Conservation (phyloP, 768 basidiomycete genomes). For the Nidularia sp. region DNA sequence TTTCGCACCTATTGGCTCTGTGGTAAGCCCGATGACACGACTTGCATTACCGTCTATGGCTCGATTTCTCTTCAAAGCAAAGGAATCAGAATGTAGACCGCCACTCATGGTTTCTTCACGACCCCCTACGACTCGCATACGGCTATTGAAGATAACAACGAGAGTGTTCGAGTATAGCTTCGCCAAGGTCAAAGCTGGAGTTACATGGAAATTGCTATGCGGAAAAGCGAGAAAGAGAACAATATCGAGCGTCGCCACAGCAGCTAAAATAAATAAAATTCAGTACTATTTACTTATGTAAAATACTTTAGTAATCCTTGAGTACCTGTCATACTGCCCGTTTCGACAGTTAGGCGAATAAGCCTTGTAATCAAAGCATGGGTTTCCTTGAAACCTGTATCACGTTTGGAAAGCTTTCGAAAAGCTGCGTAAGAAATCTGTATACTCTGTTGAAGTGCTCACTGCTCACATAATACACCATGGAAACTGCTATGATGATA, state of each 20-base stretch:
- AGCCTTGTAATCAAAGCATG: too few relatives aligned
- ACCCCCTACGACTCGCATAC: slow-evolving; percentile 16
- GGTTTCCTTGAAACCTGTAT: too few relatives aligned
- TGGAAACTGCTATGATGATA: slow-evolving; percentile 17
- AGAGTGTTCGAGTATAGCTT: slow-evolving; percentile 25
- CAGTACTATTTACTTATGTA: not conserved
- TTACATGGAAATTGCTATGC: slow-evolving; percentile 17
- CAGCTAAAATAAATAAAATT: not conserved
- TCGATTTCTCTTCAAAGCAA: not conserved
- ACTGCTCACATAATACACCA: slow-evolving; percentile 19
- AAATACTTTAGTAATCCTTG: not conserved
- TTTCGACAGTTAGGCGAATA: too few relatives aligned
- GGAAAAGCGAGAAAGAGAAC: slow-evolving; percentile 19
- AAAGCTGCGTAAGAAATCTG: not conserved
- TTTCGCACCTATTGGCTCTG: not conserved
- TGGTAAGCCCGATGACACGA: not conserved
- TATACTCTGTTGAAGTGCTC: too few relatives aligned
- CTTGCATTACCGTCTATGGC: not conserved
- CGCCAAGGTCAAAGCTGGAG: slow-evolving; percentile 17
- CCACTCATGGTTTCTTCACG: slow-evolving; percentile 4
- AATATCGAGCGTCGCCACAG: slow-evolving; percentile 18
- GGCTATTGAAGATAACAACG: slow-evolving; percentile 22
- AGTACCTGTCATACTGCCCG: too few relatives aligned
- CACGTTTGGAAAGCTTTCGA: too few relatives aligned
- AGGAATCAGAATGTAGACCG: not conserved